Base-by-base conservation (phyloP, 192 early-diverging fungal species). In the Gigaspora rosea region DNA sequence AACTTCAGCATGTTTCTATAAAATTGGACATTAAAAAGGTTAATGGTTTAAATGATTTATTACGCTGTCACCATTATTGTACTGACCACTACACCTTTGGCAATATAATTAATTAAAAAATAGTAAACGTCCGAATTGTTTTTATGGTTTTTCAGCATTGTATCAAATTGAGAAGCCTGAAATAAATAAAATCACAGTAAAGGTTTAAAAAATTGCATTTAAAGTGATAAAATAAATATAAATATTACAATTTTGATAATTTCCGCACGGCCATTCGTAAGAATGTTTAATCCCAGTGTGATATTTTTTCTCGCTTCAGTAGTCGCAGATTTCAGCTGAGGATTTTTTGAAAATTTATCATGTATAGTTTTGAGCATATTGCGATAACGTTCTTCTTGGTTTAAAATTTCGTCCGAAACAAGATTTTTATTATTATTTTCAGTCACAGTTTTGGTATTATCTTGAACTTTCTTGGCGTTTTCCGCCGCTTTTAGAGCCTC, bases 1-100 rank as follows among this genome's bases (percentile, higher is more conserved):
- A 4, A 78, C 86, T 75, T 89, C 90, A 11, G 89, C 86, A 88
- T 95, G 93, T 84, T 87, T 82, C 87, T 89, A 79, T 3, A 41
- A 41, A 7, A 6, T 41, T 6, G 7, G 7, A 41, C 4, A 7
- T 41, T 7, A 41, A 7, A 41, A 41, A 41, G 2, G 36, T 41
- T 41, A 41, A 41, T 41, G 7, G 0, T 41, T 41, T 41, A 27
- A 41, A 41, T 41, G 7, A 6, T 41, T 41, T 41, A 41, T 41
- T 41, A 41, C 3, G 7, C 41, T 41, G 41, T 8, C 20, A 67
- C 15, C 20, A 27, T 4, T 50, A 22, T 18, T 51, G 27, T 18
- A 69, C 36, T 11, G 18, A 66, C 64, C 36, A 36, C 36, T 11
- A 66, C 41, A 0, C 9, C 64, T 66, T 66, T 66, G 15, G 64